These are phyloP conservation scores for Ligustrum vulgare DNA, from an alignment of 257 asterid species.

Conservation along the genomic window DNA sequence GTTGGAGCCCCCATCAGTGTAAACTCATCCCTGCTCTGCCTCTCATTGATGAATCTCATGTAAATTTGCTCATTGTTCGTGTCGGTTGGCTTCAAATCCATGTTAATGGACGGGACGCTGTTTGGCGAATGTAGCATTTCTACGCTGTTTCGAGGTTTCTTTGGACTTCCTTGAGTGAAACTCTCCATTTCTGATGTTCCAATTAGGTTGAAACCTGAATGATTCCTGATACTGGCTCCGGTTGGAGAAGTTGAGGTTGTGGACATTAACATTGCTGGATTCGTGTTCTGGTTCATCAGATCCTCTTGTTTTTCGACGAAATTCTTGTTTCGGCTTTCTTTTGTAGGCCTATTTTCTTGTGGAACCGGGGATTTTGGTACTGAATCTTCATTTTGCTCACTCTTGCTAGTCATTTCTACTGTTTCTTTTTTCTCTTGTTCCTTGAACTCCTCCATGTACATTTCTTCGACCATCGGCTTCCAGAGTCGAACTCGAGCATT, in stretches of 20 bases:
- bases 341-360: conserved; percentile 36
- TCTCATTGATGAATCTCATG: conserved; percentile 49
- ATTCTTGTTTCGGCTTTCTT: conserved; percentile 41
- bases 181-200: conserved; percentile 61
- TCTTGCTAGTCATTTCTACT: conserved; percentile 50
- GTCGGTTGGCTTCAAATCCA: conserved; percentile 43
- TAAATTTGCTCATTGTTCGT: conserved; percentile 41
- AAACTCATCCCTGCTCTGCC: conserved; percentile 65
- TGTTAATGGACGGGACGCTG: conserved; percentile 40
- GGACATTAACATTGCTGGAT: conserved; percentile 34
- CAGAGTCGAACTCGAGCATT: conserved; percentile 95
- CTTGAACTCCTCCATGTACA: conserved; percentile 86
- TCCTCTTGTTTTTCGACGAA: conserved; percentile 37
- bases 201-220: conserved; percentile 60
- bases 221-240: conserved; percentile 38
- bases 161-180: conserved; percentile 64
- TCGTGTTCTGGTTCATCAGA: conserved; percentile 21
- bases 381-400: conserved; percentile 55
- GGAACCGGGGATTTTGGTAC: conserved; percentile 47
- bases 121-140: conserved; percentile 46
- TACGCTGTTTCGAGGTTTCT: conserved; percentile 56
- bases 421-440: conserved; percentile 66
- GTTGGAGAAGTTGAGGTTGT: conserved; percentile 44
- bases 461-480: conserved; percentile 99
- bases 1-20: conserved; percentile 73